Evolutionary conservation across 306 rosid genomes (phyloP).

Genomic region (Casuarina glauca): DNA sequence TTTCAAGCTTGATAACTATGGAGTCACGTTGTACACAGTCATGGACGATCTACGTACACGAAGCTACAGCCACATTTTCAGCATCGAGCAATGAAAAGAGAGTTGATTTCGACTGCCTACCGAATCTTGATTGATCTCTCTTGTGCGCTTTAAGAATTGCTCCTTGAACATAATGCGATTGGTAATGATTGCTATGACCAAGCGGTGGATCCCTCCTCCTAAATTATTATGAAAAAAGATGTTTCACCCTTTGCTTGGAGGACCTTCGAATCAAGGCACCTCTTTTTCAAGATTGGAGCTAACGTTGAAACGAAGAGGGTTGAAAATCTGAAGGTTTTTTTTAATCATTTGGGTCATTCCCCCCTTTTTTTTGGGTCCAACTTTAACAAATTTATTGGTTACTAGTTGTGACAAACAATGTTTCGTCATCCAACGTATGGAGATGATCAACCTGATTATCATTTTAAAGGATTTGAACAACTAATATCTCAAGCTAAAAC

Average conservation of each 20-base stretch:
- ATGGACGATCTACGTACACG: neutral
- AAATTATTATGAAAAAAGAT: neutral
- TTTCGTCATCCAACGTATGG: too few species aligned
- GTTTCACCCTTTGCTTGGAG: neutral
- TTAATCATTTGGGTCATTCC: neutral
- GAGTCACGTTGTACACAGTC: neutral
- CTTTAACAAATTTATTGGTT: neutral
- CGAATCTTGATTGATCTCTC: neutral
- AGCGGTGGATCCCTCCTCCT: neutral
- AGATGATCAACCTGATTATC: too few species aligned
- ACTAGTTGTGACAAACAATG: too few species aligned
- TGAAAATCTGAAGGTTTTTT: neutral
- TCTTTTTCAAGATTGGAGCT: slow-evolving; percentile 1
- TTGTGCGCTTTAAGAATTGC: neutral
- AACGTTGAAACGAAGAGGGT: neutral
- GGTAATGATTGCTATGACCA: slow-evolving; percentile 7
- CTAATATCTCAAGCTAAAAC: too few species aligned
- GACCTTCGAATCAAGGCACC: neutral
- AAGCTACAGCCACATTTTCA: neutral
- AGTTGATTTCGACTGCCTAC: slow-evolving; percentile 17
- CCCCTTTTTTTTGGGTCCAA: neutral
- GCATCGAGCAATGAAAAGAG: neutral
- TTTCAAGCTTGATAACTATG: neutral
- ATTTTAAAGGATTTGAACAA: too few species aligned
- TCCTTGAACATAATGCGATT: neutral